Evolutionary conservation across 1,284 basidiomycete genomes (phyloP).

Genomic region (Ceratobasidium sp.): DNA sequence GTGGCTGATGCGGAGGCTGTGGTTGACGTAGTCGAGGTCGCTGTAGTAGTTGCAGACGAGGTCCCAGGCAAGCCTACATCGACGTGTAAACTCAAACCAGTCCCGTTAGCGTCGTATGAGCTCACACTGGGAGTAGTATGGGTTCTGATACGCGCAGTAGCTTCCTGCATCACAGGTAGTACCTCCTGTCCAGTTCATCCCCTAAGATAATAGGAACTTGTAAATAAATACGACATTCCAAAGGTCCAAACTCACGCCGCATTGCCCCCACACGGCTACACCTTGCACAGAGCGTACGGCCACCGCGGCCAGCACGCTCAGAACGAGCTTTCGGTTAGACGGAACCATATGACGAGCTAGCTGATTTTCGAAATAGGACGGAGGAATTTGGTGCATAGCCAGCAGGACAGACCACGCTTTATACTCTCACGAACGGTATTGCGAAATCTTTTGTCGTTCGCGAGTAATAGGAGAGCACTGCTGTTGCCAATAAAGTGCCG

Average conservation of each 20-base stretch:
- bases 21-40: constrained; percentile 35
- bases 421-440: background rate
- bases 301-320: constrained; percentile 23
- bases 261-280: constrained; percentile 46
- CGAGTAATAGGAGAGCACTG: background rate
- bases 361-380: background rate
- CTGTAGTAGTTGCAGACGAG: constrained; percentile 33
- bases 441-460: background rate
- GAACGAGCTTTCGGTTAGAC: constrained; percentile 9
- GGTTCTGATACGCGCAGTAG: constrained; percentile 16
- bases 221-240: background rate
- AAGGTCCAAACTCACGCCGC: constrained; percentile 36
- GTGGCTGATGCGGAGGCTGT: constrained; percentile 40
- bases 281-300: constrained; percentile 14
- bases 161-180: constrained; percentile 41
- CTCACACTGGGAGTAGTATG: constrained; percentile 9
- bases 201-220: constrained; percentile 6
- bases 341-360: background rate
- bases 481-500: background rate
- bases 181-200: constrained; percentile 41
- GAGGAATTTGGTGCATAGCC: background rate
- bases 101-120: background rate
- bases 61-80: constrained; percentile 17
- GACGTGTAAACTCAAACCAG: background rate
- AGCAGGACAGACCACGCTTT: constrained; percentile 6